phyloP scores from a whole-genome alignment of 192 early-diverging fungal species.

The Podila epigama region DNA sequence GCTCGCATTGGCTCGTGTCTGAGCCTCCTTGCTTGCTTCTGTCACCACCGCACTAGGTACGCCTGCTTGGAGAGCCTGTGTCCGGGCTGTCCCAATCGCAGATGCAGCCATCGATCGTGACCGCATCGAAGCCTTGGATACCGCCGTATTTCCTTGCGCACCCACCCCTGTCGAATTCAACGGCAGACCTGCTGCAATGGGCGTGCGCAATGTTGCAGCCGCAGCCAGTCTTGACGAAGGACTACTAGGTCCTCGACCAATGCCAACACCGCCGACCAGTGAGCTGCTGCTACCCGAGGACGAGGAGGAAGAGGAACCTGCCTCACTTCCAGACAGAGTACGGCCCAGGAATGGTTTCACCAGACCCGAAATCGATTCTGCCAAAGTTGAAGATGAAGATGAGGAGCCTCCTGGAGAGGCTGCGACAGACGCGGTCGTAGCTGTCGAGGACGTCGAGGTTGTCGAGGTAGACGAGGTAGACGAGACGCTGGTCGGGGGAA shows the following conservation, averaged over 20 bases:
- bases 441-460: conserved; percentile 5
- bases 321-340: conserved; percentile 9
- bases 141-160: conserved; percentile 22
- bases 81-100: conserved; percentile 30
- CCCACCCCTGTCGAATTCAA: conserved; percentile 21
- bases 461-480: conserved; percentile 11
- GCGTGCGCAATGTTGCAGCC: conserved; percentile 13
- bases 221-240: conserved; percentile 32
- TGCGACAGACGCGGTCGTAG: conserved; percentile 11
- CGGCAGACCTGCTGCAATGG: conserved; percentile 39
- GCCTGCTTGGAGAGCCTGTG: conserved; percentile 20
- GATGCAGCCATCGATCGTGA: conserved; percentile 31
- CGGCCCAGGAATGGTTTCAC: conserved; percentile 40
- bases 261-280: conserved; percentile 25
- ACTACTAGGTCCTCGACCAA: conserved; percentile 5
- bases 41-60: conserved; percentile 3
- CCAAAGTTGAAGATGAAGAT: background rate
- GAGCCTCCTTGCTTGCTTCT: conserved; percentile 26
- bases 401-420: no score
- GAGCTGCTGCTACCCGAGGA: conserved; percentile 11
- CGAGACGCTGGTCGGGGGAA: conserved; percentile 13
- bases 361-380: conserved; percentile 31
- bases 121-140: conserved; percentile 33
- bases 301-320: background rate
- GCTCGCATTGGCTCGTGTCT: conserved; percentile 24